A percentile compares a stretch with the other conserved stretches of the same genome.
phyloP scores from a whole-genome alignment of 345 rosid genomes.

The Lepidium sativum region DNA sequence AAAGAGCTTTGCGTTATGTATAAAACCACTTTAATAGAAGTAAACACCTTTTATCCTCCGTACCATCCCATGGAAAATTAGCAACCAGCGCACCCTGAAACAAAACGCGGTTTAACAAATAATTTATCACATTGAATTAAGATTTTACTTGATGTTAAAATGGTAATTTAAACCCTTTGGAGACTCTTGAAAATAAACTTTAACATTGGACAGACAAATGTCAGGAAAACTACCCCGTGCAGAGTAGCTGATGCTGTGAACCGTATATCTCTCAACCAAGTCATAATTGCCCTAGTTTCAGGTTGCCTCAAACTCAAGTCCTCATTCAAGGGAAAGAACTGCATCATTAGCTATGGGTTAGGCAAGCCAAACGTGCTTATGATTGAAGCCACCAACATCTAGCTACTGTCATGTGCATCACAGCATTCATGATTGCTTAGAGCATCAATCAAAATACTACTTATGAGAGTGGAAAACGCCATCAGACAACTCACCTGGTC shows the following conservation, averaged over 20 bases:
- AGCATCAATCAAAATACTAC: not conserved
- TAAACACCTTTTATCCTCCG: conserved; percentile 58
- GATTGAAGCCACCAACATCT: not conserved
- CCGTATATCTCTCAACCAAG: conserved; percentile 60
- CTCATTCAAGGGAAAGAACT: conserved; percentile 70
- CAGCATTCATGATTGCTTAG: not conserved
- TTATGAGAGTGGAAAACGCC: conserved; percentile 14
- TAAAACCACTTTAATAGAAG: not conserved
- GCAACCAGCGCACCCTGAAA: conserved; percentile 94
- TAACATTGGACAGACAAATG: not conserved
- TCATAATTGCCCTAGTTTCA: conserved; percentile 82
- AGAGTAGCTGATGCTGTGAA: conserved; percentile 88
- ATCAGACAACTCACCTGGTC: conserved; percentile 63
- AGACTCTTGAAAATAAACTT: not conserved
- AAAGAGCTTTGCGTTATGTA: not conserved
- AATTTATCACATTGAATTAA: not conserved
- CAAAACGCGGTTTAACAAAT: not conserved
- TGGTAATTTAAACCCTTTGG: not conserved
- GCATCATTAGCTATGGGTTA: conserved; percentile 16
- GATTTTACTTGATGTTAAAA: not conserved
- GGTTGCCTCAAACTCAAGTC: conserved; percentile 63
- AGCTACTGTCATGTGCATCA: not conserved
- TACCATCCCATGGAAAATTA: conserved; percentile 98
- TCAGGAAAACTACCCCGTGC: conserved; percentile 64
- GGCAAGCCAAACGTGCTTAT: too few relatives aligned